phyloP scores from a whole-genome alignment of 192 early-diverging fungal species.

The Lobulomyces angularis region DNA sequence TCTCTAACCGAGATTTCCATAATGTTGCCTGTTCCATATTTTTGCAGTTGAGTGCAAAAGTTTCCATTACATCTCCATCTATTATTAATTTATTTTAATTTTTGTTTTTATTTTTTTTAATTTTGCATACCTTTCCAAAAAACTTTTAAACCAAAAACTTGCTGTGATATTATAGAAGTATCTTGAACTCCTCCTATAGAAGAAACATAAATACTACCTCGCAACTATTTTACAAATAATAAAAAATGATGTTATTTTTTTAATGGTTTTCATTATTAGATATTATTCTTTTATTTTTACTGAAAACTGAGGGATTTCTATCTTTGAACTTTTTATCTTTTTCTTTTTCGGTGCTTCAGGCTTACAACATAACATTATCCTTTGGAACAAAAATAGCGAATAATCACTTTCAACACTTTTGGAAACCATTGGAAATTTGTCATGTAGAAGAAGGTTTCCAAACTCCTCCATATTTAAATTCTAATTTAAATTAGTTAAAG shows the following conservation, averaged over 20 bases:
- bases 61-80: slow-evolving; percentile 62
- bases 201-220: slow-evolving; percentile 77
- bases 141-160: slow-evolving; percentile 43
- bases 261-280: too few species aligned
- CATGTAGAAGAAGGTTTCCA: slow-evolving; percentile 72
- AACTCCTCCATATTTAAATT: slow-evolving; percentile 61
- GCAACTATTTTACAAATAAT: too few species aligned
- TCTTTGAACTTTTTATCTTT: slow-evolving; percentile 50
- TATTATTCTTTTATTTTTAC: too few species aligned
- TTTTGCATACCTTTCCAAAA: too few species aligned
- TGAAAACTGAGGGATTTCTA: slow-evolving; percentile 15
- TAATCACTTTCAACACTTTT: slow-evolving; percentile 69
- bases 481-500: slow-evolving; percentile 7
- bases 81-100: too few species aligned
- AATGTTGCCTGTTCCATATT: slow-evolving; percentile 81
- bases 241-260: too few species aligned
- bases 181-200: slow-evolving; percentile 64
- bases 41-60: slow-evolving; percentile 77
- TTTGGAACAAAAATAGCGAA: slow-evolving; percentile 85
- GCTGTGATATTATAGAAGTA: slow-evolving; percentile 22
- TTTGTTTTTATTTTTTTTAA: too few species aligned
- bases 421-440: slow-evolving; percentile 73
- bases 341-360: slow-evolving; percentile 53
- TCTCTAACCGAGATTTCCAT: slow-evolving; percentile 73
- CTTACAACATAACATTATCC: slow-evolving; percentile 82